These are phyloP conservation scores for Erysimum pusillum DNA, from an alignment of 441 rosid genomes.

Conservation along the genomic window DNA sequence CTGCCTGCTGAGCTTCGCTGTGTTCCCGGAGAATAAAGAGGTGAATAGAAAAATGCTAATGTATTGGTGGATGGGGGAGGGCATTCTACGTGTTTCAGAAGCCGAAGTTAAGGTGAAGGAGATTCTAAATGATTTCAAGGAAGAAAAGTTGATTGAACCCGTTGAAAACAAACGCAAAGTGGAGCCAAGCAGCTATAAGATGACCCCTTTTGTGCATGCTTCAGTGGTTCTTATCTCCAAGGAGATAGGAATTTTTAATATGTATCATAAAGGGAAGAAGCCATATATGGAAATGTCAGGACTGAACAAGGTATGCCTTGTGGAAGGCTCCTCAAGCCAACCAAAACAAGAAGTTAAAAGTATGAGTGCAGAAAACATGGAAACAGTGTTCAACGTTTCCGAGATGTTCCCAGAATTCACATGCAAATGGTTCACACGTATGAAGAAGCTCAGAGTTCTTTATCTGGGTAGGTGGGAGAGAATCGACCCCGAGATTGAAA, in stretches of 20 bases:
- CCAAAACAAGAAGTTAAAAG: background rate
- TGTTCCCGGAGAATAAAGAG: conserved; percentile 54
- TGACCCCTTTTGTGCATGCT: conserved; percentile 48
- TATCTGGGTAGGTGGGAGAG: conserved; percentile 1
- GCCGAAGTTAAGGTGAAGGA: too few species aligned
- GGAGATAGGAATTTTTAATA: background rate
- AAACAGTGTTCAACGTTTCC: conserved; percentile 48
- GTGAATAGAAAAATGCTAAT: conserved; percentile 55
- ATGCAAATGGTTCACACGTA: background rate
- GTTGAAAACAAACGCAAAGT: conserved; percentile 29
- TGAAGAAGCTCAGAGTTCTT: background rate
- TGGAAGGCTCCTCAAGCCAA: conserved; percentile 18
- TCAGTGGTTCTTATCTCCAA: conserved; percentile 47
- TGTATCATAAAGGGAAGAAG: conserved; percentile 28
- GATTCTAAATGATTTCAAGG: conserved; percentile 29
- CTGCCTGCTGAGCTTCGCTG: conserved; percentile 45
- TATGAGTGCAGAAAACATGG: conserved; percentile 18
- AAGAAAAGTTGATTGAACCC: conserved; percentile 45
- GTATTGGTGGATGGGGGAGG: conserved; percentile 65
- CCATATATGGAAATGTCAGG: conserved; percentile 24
- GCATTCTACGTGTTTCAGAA: too few species aligned
- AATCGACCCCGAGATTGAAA: background rate
- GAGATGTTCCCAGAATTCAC: too few species aligned
- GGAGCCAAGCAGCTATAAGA: conserved; percentile 40
- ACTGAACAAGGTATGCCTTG: conserved; percentile 44